Evolutionary conservation across 257 asterid species (phyloP).

Genomic region (Solanum tarijense): DNA sequence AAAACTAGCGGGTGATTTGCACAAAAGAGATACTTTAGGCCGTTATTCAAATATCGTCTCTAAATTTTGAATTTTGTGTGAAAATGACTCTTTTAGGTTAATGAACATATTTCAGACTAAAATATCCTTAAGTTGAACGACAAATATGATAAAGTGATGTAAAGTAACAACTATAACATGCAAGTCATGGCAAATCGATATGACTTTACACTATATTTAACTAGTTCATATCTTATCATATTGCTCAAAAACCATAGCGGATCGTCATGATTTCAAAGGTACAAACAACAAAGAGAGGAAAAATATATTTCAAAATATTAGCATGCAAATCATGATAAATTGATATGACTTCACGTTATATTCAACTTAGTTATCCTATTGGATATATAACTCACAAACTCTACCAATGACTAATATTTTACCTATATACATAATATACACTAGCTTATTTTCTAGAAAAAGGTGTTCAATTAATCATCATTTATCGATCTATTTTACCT

Average conservation of each 20-base stretch:
- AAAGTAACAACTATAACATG: rapidly evolving
- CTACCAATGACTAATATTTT: background rate
- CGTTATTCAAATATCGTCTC: background rate
- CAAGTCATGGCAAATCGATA: rapidly evolving
- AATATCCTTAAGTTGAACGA: background rate
- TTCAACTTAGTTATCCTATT: background rate
- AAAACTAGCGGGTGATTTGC: background rate
- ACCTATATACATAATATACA: background rate
- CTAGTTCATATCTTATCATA: background rate
- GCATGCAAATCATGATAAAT: background rate
- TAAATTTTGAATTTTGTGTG: background rate
- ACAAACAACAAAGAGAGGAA: background rate
- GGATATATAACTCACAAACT: background rate
- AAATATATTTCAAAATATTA: background rate
- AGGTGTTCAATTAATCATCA: background rate
- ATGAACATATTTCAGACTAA: background rate
- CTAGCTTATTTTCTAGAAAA: rapidly evolving
- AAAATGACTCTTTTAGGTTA: background rate
- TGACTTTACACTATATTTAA: background rate
- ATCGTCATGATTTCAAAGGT: background rate
- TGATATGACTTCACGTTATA: background rate
- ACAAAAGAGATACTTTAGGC: background rate
- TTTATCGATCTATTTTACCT: background rate
- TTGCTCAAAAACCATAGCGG: background rate
- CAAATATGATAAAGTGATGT: rapidly evolving